Conservation (phyloP, 108 stramenopile genomes). For the Skeletonema grethae region DNA sequence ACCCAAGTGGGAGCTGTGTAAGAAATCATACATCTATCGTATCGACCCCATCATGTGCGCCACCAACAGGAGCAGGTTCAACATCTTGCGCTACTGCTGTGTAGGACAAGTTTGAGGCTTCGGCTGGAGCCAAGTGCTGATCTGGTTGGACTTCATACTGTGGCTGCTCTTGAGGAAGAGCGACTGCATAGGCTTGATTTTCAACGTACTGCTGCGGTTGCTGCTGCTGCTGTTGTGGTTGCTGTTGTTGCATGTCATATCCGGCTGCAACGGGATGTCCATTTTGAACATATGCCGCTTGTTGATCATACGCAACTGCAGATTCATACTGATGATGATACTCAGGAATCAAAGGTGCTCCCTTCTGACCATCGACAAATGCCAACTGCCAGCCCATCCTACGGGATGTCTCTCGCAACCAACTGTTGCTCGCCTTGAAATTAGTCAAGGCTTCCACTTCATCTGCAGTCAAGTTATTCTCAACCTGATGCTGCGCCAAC, state of each 20-base stretch:
- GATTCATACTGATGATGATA: neutral
- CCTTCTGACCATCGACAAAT: conserved; percentile 3
- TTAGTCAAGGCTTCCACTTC: conserved; percentile 3
- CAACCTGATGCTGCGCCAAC: neutral
- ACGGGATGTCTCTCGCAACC: neutral
- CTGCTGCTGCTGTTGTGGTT: neutral
- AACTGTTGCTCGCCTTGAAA: conserved; percentile 6
- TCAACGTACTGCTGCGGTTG: neutral
- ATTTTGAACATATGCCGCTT: neutral
- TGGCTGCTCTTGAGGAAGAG: conserved; percentile 1
- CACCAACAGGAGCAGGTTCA: neutral
- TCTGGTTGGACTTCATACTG: neutral
- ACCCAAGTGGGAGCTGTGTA: neutral
- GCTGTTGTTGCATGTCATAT: neutral
- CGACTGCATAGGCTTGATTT: neutral
- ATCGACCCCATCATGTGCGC: neutral
- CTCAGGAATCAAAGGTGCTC: neutral
- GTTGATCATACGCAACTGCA: neutral
- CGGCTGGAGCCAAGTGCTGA: neutral
- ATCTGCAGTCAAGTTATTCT: conserved; percentile 4
- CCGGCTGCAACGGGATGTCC: neutral
- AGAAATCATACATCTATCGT: neutral
- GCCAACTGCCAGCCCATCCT: conserved; percentile 5
- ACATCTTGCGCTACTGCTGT: neutral
- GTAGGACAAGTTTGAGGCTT: neutral